Percentiles rank a stretch among this genome's conserved stretches.
phyloP scores from a whole-genome alignment of 1,284 basidiomycete genomes.

The Pseudozyma sp. region DNA sequence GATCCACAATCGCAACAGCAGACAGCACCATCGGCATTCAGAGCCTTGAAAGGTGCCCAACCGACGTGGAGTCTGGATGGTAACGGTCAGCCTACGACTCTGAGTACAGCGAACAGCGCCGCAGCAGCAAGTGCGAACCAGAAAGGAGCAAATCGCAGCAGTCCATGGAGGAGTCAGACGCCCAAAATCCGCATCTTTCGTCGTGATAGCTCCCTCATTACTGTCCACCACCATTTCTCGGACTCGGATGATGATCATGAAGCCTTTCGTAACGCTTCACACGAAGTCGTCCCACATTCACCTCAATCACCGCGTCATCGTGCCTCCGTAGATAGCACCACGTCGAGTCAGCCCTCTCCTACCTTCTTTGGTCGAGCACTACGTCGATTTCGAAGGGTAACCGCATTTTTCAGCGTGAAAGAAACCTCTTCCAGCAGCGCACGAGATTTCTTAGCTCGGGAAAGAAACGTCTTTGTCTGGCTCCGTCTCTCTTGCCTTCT shows the following conservation, averaged over 20 bases:
- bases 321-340: no score
- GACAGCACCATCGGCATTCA: slow-evolving; percentile 9
- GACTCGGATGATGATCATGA: slow-evolving; percentile 2
- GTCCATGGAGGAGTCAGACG: slow-evolving; percentile 1
- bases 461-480: slow-evolving; percentile 45
- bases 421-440: slow-evolving; percentile 30
- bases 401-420: slow-evolving; percentile 9
- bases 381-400: no score
- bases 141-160: neutral
- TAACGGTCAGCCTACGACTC: no score
- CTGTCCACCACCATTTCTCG: slow-evolving; percentile 7
- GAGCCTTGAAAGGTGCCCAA: slow-evolving; percentile 15
- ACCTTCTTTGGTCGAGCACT: neutral
- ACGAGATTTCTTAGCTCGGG: slow-evolving; percentile 40
- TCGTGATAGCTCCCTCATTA: slow-evolving; percentile 31
- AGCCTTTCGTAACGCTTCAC: neutral
- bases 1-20: neutral
- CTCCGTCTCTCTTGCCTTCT: slow-evolving; percentile 39
- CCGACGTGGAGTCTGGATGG: neutral
- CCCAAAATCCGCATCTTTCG: slow-evolving; percentile 8
- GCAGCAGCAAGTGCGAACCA: no score
- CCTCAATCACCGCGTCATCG: neutral
- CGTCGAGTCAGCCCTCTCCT: neutral
- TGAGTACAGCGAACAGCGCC: no score
- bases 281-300: neutral